Conservation (phyloP, 2,329 filamentous ascomycete genomes). For the Neonectria punicea region DNA sequence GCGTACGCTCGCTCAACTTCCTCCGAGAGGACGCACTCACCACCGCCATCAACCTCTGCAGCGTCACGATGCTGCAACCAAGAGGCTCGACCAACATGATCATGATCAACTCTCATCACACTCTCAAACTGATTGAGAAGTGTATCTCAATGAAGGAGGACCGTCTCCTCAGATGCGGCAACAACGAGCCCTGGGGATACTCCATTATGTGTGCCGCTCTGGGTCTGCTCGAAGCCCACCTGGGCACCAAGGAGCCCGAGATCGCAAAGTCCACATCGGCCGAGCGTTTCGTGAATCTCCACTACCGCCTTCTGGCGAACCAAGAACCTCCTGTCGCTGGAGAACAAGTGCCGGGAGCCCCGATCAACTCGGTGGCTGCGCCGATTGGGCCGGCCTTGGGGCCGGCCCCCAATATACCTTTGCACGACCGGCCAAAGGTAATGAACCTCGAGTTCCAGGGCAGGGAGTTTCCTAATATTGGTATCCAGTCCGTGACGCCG, state of each 20-base stretch:
- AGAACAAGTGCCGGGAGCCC: slow-evolving; percentile 39
- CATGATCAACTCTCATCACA: slow-evolving; percentile 70
- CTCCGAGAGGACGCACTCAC: slow-evolving; percentile 69
- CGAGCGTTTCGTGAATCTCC: slow-evolving; percentile 68
- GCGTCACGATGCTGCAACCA: slow-evolving; percentile 69
- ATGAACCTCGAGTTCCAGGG: slow-evolving; percentile 42
- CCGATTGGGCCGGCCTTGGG: slow-evolving; percentile 40
- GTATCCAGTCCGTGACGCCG: slow-evolving; percentile 53
- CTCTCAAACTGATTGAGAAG: slow-evolving; percentile 69
- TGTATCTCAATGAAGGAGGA: slow-evolving; percentile 71
- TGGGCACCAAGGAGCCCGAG: slow-evolving; percentile 66
- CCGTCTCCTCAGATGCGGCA: slow-evolving; percentile 68
- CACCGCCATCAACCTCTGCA: slow-evolving; percentile 69
- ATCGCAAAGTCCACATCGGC: slow-evolving; percentile 68
- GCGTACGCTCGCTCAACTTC: slow-evolving; percentile 68
- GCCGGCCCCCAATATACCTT: slow-evolving; percentile 46
- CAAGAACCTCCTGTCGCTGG: slow-evolving; percentile 58
- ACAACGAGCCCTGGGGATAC: slow-evolving; percentile 73
- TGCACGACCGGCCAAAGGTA: slow-evolving; percentile 55
- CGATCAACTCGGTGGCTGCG: slow-evolving; percentile 37
- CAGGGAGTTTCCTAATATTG: slow-evolving; percentile 45
- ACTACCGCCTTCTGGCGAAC: slow-evolving; percentile 66
- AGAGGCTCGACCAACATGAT: slow-evolving; percentile 69
- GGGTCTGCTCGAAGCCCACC: slow-evolving; percentile 68
- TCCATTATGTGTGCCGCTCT: slow-evolving; percentile 71